Evolutionary conservation across 306 rosid genomes (phyloP), one percentile per base, ranked within the genome.

Genomic region (Datisca glomerata): DNA sequence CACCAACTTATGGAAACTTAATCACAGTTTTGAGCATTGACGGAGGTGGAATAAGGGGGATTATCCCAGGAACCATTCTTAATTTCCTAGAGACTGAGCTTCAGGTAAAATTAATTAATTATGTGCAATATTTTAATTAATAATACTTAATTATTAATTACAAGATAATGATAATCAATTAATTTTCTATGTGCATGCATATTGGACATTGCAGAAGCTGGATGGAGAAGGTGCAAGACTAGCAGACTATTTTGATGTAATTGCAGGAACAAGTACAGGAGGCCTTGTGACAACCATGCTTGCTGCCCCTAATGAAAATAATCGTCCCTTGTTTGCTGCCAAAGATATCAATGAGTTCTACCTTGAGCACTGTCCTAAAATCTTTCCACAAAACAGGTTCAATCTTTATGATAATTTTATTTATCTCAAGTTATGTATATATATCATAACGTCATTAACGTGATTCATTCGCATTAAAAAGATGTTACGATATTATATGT

Each of bases 31-130:
- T 83, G 23, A 78, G 80, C 65, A 79, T 83, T 10, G 94, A 83
- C 18, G 94, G 91, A 1, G 91, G 85, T 14, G 94, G 94, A 7
- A 59, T 83, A 4, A 64, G 91, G 43, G 91, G 82, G 9, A 61
- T 78, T 21, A 74, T 82, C 25, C 79, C 89, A 0, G 80, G 79
- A 9, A 52, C 76, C 4, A 63, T 78, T 9, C 76, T 82, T 33
- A 51, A 37, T 20, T 78, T 65, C 36, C 68, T 82, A 10, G 79
- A 82, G 63, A 49, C 70, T 0, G 50, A 82, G 25, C 94, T 82
- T 29, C 85, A 76, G 86, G 78, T 62, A 15, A 12, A 2, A 34
- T 24, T 18, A 2, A 21, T 9, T 1, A 29, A 0, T 4, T 10
- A 25, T 7, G 19, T 17, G 5, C 5, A 4, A 12, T n/a, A 49